Evolutionary conservation across 306 rosid genomes (phyloP).

Genomic region (Hylodesmum podocarpum): DNA sequence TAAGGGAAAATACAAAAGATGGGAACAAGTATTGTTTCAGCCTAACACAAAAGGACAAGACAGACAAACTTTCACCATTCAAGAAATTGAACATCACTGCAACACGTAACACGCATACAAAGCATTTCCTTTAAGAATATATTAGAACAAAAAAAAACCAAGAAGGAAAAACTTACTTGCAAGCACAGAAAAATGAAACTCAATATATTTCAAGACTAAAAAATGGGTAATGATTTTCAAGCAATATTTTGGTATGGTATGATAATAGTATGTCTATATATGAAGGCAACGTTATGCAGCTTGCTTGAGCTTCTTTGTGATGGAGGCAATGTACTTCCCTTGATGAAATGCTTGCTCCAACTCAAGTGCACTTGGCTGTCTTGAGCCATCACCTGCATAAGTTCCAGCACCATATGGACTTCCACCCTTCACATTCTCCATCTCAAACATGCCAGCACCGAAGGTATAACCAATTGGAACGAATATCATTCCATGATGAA

Average conservation of each 20-base stretch:
- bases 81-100: constrained; percentile 40
- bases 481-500: constrained; percentile 90
- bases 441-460: constrained; percentile 95
- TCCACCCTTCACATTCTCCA: constrained; percentile 94
- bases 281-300: constrained; percentile 44
- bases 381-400: constrained; percentile 87
- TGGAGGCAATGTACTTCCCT: constrained; percentile 80
- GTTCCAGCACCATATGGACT: constrained; percentile 98
- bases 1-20: constrained; percentile 8
- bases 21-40: constrained; percentile 9
- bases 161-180: too few species aligned
- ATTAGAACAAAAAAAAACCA: constrained; percentile 29
- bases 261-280: constrained; percentile 33
- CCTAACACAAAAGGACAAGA: constrained; percentile 16
- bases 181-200: constrained; percentile 43
- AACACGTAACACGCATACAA: constrained; percentile 51
- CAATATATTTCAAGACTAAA: constrained; percentile 36
- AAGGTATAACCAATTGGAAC: constrained; percentile 93
- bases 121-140: constrained; percentile 25
- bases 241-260: constrained; percentile 30
- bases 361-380: constrained; percentile 84
- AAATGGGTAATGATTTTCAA: constrained; percentile 47
- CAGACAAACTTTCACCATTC: constrained; percentile 43
- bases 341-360: constrained; percentile 91
- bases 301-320: constrained; percentile 94